A percentile compares a stretch with the other conserved stretches of the same genome.
Conservation (phyloP, 106 monocot species). For the Gastrodia elata region DNA sequence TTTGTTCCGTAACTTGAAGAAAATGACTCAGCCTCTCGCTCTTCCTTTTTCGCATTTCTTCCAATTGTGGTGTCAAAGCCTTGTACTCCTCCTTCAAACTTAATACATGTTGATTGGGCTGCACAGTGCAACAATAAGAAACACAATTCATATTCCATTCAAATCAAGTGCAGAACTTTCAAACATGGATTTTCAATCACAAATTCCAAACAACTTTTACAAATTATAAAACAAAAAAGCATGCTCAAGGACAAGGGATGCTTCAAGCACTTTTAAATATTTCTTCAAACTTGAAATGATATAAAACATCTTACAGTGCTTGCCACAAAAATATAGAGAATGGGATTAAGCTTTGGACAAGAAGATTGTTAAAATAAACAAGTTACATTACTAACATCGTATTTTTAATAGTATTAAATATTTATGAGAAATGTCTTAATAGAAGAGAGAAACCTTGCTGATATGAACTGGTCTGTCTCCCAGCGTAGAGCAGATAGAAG, state of each 20-base stretch:
- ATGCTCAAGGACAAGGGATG: no score
- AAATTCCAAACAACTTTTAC: neutral
- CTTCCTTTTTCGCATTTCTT: slow-evolving; percentile 69
- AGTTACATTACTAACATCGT: neutral
- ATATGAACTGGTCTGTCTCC: slow-evolving; percentile 37
- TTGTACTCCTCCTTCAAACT: slow-evolving; percentile 63
- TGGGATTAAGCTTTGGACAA: no score
- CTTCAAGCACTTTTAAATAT: neutral
- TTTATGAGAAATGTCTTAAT: neutral
- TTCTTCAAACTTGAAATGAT: neutral
- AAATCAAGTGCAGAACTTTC: neutral
- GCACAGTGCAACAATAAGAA: slow-evolving; percentile 8
- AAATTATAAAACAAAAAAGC: neutral
- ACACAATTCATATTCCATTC: neutral
- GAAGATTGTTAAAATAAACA: neutral
- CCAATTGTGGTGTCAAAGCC: slow-evolving; percentile 35
- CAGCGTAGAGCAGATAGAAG: slow-evolving; percentile 45
- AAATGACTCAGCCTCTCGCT: slow-evolving; percentile 49
- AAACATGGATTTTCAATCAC: neutral
- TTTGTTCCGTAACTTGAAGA: slow-evolving; percentile 53
- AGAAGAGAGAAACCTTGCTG: slow-evolving; percentile 21
- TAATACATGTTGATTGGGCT: slow-evolving; percentile 41
- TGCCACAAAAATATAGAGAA: neutral
- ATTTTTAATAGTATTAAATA: neutral
- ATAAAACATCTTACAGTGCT: neutral